Percentiles rank a stretch among this genome's conserved stretches.
Conservation (phyloP, 345 rosid genomes). For the Eucalyptus sp. region DNA sequence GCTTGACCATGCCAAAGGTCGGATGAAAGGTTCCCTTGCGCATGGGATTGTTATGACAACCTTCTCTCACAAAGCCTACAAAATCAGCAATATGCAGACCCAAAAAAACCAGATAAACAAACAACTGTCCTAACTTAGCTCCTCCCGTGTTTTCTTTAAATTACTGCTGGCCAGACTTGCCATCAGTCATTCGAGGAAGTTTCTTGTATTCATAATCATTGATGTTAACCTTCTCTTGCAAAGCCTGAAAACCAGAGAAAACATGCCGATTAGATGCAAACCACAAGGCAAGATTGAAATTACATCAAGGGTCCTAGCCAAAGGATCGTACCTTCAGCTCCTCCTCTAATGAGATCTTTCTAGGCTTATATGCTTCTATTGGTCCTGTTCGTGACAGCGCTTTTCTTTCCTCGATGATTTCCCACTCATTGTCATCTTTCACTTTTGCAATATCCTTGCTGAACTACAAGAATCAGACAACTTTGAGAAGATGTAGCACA, state of each 20-base stretch:
- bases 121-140: background rate
- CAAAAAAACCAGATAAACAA: background rate
- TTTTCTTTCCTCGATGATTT: slow-evolving; percentile 65
- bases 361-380: slow-evolving; percentile 60
- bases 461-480: slow-evolving; percentile 14
- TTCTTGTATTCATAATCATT: slow-evolving; percentile 70
- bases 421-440: slow-evolving; percentile 89
- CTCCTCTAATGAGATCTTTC: slow-evolving; percentile 63
- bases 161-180: slow-evolving; percentile 21
- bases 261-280: background rate
- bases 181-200: slow-evolving; percentile 72
- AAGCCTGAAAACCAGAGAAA: slow-evolving; percentile 30
- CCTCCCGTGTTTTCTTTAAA: background rate
- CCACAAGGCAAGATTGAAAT: background rate
- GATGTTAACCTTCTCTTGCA: slow-evolving; percentile 71
- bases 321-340: slow-evolving; percentile 59
- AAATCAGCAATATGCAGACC: background rate
- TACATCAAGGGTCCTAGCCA: background rate
- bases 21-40: background rate
- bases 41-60: background rate
- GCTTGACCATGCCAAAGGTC: background rate
- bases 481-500: background rate
- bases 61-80: background rate
- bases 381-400: slow-evolving; percentile 84
- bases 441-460: slow-evolving; percentile 89